Evolutionary conservation across 345 rosid genomes (phyloP), one percentile per base, ranked within the genome.

Genomic region (Salix brachista): DNA sequence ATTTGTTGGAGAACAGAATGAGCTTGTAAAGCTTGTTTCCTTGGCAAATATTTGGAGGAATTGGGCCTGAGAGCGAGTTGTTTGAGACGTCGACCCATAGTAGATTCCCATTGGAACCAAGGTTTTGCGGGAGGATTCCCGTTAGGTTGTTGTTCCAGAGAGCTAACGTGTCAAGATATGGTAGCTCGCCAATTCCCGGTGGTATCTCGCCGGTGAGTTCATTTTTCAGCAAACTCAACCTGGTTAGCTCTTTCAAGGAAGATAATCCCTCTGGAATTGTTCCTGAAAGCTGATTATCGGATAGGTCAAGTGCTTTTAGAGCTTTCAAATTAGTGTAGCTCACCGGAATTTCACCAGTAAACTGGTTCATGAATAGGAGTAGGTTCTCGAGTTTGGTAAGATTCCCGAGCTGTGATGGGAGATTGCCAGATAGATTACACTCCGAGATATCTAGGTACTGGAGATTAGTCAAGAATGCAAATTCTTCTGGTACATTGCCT

Each of bases 1-100:
- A 85, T 67, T 56, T 82, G 87, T 96, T 96, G 84, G 94, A 87
- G 88, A 94, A 94, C 73, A 96, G 97, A 10, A 96, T 82, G 72
- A 96, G 96, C 79, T 91, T 96, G 85, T 70, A 84, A 11, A 96
- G 88, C 82, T 77, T 87, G 79, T 88, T 91, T 68, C 98, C 98
- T 25, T 76, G 71, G 77, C 99, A 96, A 28, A 96, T 87, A 74
- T 83, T 86, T 52, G 89, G 83, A 2, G 99, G 99, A 58, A 96
- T 79, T 39, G 92, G 87, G 19, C 98, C 99, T 0, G 84, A 83
- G 54, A 96, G 89, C 6, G 82, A 88, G 77, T 96, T 96, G 56
- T 90, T 83, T 0, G 97, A 94, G 36, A 92, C 97, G 71, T 96
- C 99, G 16, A 96, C 70, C 7, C 81, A 74, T 52, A 44, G 68